These are phyloP conservation scores for Corylus avellana DNA, from an alignment of 306 rosid genomes.

Conservation along the genomic window DNA sequence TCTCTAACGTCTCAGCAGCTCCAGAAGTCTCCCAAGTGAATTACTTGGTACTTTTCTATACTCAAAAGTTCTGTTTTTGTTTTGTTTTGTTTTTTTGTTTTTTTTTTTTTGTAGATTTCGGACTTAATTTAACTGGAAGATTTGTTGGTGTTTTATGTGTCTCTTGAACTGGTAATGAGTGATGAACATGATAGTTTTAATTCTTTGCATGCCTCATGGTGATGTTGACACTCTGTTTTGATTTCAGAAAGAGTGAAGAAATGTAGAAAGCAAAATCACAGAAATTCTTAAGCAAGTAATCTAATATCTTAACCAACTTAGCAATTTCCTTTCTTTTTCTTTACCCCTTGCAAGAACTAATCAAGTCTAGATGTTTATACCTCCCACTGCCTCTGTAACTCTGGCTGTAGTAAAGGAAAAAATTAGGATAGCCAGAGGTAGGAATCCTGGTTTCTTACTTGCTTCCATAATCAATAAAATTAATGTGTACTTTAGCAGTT, in stretches of 20 bases:
- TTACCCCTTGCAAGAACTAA: constrained; percentile 2
- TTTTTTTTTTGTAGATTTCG: background rate
- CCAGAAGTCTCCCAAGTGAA: constrained; percentile 39
- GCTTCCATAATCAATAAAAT: background rate
- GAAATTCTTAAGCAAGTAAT: background rate
- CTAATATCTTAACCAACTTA: background rate
- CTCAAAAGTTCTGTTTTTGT: background rate
- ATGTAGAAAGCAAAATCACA: background rate
- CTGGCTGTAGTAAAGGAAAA: background rate
- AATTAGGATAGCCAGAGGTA: background rate
- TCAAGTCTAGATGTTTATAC: background rate
- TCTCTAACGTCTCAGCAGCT: constrained; percentile 76
- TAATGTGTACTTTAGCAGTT: background rate
- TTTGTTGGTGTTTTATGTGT: background rate
- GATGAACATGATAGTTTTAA: background rate
- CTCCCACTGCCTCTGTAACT: background rate
- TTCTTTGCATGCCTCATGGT: background rate
- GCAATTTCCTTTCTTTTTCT: background rate
- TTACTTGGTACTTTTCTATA: background rate
- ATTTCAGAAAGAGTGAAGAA: background rate
- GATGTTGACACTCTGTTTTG: background rate
- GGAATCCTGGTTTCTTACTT: background rate
- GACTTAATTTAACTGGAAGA: background rate
- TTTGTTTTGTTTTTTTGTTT: background rate
- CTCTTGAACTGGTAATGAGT: background rate